Evolutionary conservation across 352 stramenopile genomes (phyloP).

Genomic region (Phytophthora meadii): DNA sequence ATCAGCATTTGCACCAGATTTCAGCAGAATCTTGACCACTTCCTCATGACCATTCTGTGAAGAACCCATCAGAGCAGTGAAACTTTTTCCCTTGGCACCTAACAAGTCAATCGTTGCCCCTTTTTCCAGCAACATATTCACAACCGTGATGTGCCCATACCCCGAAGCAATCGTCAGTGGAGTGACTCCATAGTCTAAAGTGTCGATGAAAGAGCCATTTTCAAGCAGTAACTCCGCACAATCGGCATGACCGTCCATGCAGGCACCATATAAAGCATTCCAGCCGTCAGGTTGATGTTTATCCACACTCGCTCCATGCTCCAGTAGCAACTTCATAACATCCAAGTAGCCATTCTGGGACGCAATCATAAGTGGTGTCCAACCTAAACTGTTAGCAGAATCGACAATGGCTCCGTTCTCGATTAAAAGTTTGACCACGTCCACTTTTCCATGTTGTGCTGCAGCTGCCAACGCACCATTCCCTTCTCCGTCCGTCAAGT

Average conservation of each 20-base stretch:
- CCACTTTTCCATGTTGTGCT: not conserved
- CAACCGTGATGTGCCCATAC: not conserved
- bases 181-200: not conserved
- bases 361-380: not conserved
- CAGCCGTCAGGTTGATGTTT: no score
- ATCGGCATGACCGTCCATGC: no score
- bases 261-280: no score
- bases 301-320: no score
- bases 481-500: not conserved
- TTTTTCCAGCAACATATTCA: not conserved
- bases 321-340: no score
- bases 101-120: not conserved
- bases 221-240: no score
- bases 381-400: not conserved
- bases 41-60: not conserved
- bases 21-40: not conserved
- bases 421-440: not conserved
- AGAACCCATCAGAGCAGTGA: not conserved
- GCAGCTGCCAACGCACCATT: not conserved
- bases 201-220: not conserved
- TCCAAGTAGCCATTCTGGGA: not conserved
- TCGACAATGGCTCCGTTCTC: not conserved
- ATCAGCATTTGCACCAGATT: not conserved
- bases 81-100: not conserved
- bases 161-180: not conserved